Percentiles rank a stretch among this genome's conserved stretches.
phyloP scores from a whole-genome alignment of 257 asterid genomes.

The Fraxinus excelsior region DNA sequence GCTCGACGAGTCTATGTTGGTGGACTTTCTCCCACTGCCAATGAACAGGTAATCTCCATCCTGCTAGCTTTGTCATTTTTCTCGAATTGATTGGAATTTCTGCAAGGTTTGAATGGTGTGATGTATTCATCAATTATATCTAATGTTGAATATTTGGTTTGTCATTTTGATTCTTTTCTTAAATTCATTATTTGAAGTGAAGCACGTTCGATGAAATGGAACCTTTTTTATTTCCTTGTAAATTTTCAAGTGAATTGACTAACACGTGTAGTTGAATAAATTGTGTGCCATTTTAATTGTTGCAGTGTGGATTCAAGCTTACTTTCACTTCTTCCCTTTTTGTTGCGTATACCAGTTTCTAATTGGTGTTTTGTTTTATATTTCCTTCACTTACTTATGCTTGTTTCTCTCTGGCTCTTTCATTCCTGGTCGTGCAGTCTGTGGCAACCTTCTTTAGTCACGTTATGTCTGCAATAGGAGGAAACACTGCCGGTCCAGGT shows the following conservation, averaged over 20 bases:
- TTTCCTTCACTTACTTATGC: neutral
- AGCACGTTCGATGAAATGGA: neutral
- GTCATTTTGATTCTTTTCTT: neutral
- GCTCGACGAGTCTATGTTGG: slow-evolving; percentile 99
- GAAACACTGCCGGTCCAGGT: slow-evolving; percentile 99
- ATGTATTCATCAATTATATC: neutral
- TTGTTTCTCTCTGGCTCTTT: neutral
- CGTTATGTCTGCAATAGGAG: slow-evolving; percentile 96
- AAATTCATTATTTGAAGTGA: neutral
- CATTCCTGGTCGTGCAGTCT: slow-evolving; percentile 49
- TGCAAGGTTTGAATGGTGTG: neutral
- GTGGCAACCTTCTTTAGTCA: slow-evolving; percentile 97
- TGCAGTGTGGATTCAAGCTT: neutral
- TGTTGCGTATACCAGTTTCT: neutral
- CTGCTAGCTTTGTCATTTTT: slow-evolving; percentile 4
- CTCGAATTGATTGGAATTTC: neutral
- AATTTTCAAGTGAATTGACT: neutral
- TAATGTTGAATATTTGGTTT: neutral
- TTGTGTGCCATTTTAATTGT: neutral
- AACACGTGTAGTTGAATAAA: neutral
- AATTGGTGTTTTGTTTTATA: neutral
- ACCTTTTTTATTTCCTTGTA: neutral
- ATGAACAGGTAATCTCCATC: slow-evolving; percentile 70
- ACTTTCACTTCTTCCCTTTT: neutral
- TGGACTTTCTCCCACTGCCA: slow-evolving; percentile 93